Percentiles rank a stretch among this genome's conserved stretches.
Evolutionary conservation across 176 grass and related monocot species (phyloP).

Genomic region (Eleusine coracana): DNA sequence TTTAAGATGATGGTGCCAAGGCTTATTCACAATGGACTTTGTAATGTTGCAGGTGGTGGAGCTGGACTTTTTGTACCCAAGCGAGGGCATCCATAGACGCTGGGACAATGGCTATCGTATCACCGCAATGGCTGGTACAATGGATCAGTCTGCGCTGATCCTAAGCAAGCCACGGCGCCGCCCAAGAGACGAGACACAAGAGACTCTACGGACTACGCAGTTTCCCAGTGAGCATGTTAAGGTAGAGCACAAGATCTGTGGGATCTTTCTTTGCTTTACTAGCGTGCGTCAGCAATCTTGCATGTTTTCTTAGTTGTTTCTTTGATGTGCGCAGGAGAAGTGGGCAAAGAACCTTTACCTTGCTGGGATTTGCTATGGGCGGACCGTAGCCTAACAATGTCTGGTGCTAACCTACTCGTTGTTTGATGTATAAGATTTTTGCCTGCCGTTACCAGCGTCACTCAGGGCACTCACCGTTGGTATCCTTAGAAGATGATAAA

Average conservation of each 20-base stretch:
- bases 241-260: conserved; percentile 28
- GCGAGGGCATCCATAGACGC: conserved; percentile 70
- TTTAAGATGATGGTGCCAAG: background rate
- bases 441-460: conserved; percentile 25
- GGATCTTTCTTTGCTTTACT: background rate
- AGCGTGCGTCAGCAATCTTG: background rate
- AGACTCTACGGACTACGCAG: conserved; percentile 67
- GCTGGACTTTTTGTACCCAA: conserved; percentile 77
- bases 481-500: background rate
- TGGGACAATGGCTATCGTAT: conserved; percentile 72
- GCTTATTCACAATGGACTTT: background rate
- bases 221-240: conserved; percentile 73
- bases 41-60: conserved; percentile 56
- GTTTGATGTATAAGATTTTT: conserved; percentile 22
- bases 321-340: conserved; percentile 51
- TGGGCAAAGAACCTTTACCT: conserved; percentile 87
- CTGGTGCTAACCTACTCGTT: conserved; percentile 21
- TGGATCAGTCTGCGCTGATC: conserved; percentile 68
- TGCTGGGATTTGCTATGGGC: conserved; percentile 81
- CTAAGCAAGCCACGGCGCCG: conserved; percentile 65
- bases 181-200: conserved; percentile 71
- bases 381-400: conserved; percentile 64
- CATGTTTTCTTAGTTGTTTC: background rate
- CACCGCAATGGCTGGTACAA: conserved; percentile 67
- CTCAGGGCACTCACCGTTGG: background rate